These are phyloP conservation scores for Saksenaea vasiformis DNA, from an alignment of 371 early-diverging fungal genomes.

Conservation along the genomic window DNA sequence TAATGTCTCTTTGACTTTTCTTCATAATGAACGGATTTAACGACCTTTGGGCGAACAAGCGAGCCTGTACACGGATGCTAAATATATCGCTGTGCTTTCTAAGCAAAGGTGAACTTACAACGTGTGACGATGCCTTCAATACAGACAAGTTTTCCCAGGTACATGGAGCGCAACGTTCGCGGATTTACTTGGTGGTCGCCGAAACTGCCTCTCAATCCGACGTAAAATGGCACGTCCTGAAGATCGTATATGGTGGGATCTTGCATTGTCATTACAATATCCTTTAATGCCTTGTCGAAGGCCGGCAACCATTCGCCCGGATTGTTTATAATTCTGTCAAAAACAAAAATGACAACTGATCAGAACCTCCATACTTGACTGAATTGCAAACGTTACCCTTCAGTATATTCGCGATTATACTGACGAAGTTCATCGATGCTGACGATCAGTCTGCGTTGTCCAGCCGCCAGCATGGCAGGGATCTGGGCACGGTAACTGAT, in stretches of 20 bases:
- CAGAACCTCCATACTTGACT: not conserved
- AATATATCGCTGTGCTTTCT: not conserved
- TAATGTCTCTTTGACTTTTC: constrained; percentile 83
- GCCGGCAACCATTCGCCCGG: constrained; percentile 87
- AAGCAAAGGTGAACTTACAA: constrained; percentile 52
- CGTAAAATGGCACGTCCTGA: constrained; percentile 58
- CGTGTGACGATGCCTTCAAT: constrained; percentile 99
- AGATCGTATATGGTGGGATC: constrained; percentile 38
- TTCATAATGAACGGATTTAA: constrained; percentile 93
- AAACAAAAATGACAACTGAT: not conserved
- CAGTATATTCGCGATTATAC: constrained; percentile 66
- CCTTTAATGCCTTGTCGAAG: constrained; percentile 79
- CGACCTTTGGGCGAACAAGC: constrained; percentile 96
- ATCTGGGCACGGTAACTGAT: constrained; percentile 71
- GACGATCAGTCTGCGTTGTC: constrained; percentile 77
- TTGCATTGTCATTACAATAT: constrained; percentile 47
- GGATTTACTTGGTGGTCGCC: constrained; percentile 92
- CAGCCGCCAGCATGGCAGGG: constrained; percentile 61
- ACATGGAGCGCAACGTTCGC: constrained; percentile 82
- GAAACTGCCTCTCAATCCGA: constrained; percentile 95
- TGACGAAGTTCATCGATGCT: constrained; percentile 88
- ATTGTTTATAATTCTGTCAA: constrained; percentile 63
- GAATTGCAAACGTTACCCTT: constrained; percentile 50
- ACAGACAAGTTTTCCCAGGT: constrained; percentile 91
- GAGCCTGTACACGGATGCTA: constrained; percentile 60